Conservation (phyloP, 805 yeast genomes). For the Ascoidea asiatica region DNA sequence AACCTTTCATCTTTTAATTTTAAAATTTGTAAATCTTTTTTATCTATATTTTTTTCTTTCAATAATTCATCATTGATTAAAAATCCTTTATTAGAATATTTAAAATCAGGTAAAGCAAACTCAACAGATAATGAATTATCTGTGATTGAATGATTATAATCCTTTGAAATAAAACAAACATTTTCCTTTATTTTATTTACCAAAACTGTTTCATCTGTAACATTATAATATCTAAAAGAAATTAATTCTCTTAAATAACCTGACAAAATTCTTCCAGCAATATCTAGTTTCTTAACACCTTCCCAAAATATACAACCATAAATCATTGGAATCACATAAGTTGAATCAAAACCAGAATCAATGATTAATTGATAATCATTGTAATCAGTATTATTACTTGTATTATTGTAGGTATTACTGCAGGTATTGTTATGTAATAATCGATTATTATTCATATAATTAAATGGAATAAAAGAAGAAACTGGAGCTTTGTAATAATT, state of each 20-base stretch:
- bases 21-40: conserved; percentile 53
- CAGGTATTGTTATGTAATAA: conserved; percentile 11
- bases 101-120: conserved; percentile 81
- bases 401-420: background rate
- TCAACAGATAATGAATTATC: conserved; percentile 31
- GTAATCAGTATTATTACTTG: conserved; percentile 2
- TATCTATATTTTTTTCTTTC: conserved; percentile 22
- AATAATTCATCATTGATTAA: conserved; percentile 21
- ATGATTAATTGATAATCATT: conserved; percentile 65
- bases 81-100: conserved; percentile 67
- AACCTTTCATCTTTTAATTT: conserved; percentile 74
- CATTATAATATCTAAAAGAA: conserved; percentile 85
- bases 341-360: conserved; percentile 80
- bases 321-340: conserved; percentile 77
- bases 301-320: conserved; percentile 66
- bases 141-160: conserved; percentile 35
- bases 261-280: conserved; percentile 78
- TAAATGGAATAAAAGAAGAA: conserved; percentile 54
- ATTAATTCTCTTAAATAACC: conserved; percentile 75
- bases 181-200: conserved; percentile 79
- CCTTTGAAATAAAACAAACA: conserved; percentile 52
- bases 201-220: conserved; percentile 78
- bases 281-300: conserved; percentile 65
- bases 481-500: conserved; percentile 56
- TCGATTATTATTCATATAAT: conserved; percentile 18